Percentiles rank a stretch among this genome's conserved stretches.
Evolutionary conservation across 495 filamentous ascomycete genomes (phyloP).

Genomic region (Lophiotrema nucula): DNA sequence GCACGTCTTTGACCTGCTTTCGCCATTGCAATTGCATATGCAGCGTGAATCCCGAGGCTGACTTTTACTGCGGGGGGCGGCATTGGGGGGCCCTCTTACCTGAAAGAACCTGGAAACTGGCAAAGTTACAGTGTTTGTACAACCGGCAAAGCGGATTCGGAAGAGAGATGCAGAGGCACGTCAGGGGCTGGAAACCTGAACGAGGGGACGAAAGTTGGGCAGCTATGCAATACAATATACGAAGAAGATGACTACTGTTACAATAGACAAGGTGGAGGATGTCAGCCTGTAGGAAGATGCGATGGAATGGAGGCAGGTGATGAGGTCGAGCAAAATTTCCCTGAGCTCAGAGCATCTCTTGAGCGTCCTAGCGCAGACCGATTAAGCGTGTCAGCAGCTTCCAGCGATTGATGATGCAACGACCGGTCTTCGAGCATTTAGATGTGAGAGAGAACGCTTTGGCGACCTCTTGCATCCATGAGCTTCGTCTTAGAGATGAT

Average conservation of each 20-base stretch:
- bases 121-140: conserved; percentile 4
- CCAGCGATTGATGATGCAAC: too few relatives aligned
- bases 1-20: not conserved
- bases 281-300: not conserved
- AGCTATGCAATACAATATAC: conserved; percentile 33
- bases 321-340: too few relatives aligned
- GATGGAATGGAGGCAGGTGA: too few relatives aligned
- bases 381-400: too few relatives aligned
- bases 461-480: too few relatives aligned
- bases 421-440: too few relatives aligned
- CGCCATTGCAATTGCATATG: conserved; percentile 6
- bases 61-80: conserved; percentile 11
- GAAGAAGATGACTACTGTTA: conserved; percentile 24
- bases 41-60: conserved; percentile 26
- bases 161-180: not conserved
- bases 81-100: conserved; percentile 10
- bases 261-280: conserved; percentile 4
- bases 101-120: conserved; percentile 8
- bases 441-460: too few relatives aligned
- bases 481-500: too few relatives aligned
- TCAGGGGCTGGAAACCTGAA: not conserved
- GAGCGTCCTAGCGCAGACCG: too few relatives aligned
- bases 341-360: too few relatives aligned
- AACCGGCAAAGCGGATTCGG: conserved; percentile 2
- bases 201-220: conserved; percentile 13